Evolutionary conservation across 179 eudicot genomes (phyloP).

Genomic region (Patellifolia procumbens): DNA sequence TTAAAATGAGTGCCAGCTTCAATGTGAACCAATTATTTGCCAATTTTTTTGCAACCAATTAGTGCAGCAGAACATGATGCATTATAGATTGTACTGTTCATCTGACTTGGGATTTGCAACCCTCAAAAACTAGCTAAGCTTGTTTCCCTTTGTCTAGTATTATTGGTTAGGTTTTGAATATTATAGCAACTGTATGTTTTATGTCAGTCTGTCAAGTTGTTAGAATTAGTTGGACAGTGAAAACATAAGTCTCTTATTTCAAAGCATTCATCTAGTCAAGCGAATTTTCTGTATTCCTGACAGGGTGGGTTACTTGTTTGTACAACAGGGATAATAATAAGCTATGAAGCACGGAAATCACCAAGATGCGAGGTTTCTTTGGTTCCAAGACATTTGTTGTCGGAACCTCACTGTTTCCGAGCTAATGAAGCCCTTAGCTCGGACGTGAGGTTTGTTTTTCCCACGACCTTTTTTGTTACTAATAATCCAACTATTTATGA

Average conservation of each 20-base stretch:
- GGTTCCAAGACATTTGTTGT: too few species aligned
- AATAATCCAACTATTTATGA: too few species aligned
- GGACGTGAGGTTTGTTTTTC: too few species aligned
- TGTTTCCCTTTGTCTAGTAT: not conserved
- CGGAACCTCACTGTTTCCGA: too few species aligned
- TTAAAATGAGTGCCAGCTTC: slow-evolving; percentile 9
- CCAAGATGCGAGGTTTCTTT: too few species aligned
- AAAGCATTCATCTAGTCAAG: too few species aligned
- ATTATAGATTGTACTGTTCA: not conserved
- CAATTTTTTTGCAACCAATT: slow-evolving; percentile 5
- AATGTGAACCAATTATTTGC: slow-evolving; percentile 12
- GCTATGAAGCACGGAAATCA: too few species aligned
- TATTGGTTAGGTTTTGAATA: not conserved
- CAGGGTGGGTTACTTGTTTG: too few species aligned
- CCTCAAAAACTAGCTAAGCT: not conserved
- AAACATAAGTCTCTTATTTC: too few species aligned
- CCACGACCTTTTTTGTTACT: too few species aligned
- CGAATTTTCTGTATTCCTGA: not conserved
- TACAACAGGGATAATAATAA: too few species aligned
- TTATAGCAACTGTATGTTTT: not conserved
- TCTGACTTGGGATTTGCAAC: not conserved
- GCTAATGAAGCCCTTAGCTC: too few species aligned
- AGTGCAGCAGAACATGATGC: not conserved
- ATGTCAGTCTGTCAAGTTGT: not conserved
- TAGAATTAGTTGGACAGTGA: not conserved